A percentile compares a stretch with the other conserved stretches of the same genome.
Conservation (phyloP, 2,329 filamentous ascomycete species). For the Cryphonectria parasitica region DNA sequence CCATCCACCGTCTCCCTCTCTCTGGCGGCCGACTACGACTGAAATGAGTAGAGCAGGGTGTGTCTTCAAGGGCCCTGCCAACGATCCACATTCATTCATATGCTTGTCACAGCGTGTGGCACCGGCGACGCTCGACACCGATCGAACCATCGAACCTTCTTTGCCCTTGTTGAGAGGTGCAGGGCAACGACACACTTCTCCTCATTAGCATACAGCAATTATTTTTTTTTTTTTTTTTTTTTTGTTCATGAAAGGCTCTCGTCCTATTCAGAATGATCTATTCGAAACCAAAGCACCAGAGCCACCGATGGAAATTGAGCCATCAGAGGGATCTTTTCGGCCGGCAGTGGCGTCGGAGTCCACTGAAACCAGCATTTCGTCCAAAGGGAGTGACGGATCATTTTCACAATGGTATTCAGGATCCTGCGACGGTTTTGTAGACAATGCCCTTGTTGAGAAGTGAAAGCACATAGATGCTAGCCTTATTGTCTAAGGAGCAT, state of each 20-base stretch:
- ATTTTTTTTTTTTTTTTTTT: no score
- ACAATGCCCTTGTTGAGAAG: neutral
- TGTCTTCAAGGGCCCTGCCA: slow-evolving; percentile 10
- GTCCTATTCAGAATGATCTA: neutral
- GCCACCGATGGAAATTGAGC: neutral
- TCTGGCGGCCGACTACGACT: slow-evolving; percentile 19
- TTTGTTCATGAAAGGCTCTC: neutral
- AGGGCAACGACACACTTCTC: neutral
- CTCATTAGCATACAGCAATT: neutral
- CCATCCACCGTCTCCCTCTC: slow-evolving; percentile 9
- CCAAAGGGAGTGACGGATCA: neutral
- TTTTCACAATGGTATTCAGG: neutral
- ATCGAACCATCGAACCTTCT: slow-evolving; percentile 4
- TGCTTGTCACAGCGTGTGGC: slow-evolving; percentile 3
- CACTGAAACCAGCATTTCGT: neutral
- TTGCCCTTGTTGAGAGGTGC: neutral
- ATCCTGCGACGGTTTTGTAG: neutral
- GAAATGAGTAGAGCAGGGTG: slow-evolving; percentile 21
- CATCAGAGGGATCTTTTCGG: neutral
- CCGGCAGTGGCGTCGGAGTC: neutral
- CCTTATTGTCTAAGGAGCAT: neutral
- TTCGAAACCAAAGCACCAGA: neutral
- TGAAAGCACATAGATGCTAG: neutral
- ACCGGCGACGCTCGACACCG: slow-evolving; percentile 2
- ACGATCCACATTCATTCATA: neutral